Base-by-base conservation (phyloP, 805 yeast genomes). In the Saturnispora dispora region DNA sequence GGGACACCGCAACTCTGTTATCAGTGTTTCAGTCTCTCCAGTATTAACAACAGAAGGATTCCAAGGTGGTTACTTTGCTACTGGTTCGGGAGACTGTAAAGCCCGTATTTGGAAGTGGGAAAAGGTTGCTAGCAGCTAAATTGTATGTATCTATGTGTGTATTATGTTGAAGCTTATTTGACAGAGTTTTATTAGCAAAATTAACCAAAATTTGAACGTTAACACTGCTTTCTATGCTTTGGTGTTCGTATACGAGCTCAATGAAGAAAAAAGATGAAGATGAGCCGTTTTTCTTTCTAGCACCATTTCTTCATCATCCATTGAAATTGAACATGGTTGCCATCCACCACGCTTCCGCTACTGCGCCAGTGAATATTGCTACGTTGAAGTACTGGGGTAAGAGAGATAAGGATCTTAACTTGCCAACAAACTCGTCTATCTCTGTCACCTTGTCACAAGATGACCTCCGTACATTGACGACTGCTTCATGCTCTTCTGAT, bases 381-480 rank as follows among this genome's bases (percentile, higher is more conserved):
- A 93, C 98, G 39, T 76, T 93, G 57, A 93, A 93, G 71, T 93
- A 93, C 73, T 93, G 99, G 99, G 99, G 99, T 46, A 93, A 93
- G 71, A 80, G 99, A 64, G 98, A 93, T 69, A 83, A 81, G 56
- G 73, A 75, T 46, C 78, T 93, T 62, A 93, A 93, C 64, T 74
- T 93, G 49, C 99, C 99, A 46, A 93, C 99, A 50, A 93, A 93
- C 72, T 86, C 95, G 11, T 89, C 97, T 28, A 89, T 93, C 58
- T 88, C 96, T 22, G 96, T 93, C 46, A 93, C 99, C 9, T 75
- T 93, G 56, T 79, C 95, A 4, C 98, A 91, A 69, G 80, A 83
- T 53, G 97, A 93, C 67, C 76, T 93, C 59, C 78, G 96, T 61
- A 90, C 99, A 0, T 74, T 88, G 59, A 93, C 99, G 13, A 85